Conservation (phyloP, 352 stramenopile genomes). For the Pythium graminicola region DNA sequence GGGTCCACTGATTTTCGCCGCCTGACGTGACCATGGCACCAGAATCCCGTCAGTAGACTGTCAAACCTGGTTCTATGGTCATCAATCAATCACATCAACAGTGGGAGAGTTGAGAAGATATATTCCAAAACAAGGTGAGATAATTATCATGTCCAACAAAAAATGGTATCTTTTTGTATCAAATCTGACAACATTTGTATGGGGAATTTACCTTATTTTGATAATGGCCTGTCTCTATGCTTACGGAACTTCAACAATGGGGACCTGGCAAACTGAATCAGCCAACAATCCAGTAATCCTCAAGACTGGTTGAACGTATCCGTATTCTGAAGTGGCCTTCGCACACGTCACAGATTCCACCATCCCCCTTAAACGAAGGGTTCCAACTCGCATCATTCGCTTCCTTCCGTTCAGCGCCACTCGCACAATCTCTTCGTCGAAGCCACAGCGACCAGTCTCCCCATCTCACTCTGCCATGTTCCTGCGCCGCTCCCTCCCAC, state of each 20-base stretch:
- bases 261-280: not conserved
- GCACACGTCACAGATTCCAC: not conserved
- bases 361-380: not conserved
- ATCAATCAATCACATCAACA: too few relatives aligned
- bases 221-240: not conserved
- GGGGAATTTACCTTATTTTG: slow-evolving; percentile 4
- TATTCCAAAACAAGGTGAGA: too few relatives aligned
- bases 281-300: not conserved
- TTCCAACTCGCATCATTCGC: slow-evolving; percentile 9
- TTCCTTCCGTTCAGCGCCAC: too few relatives aligned
- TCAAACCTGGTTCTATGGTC: too few relatives aligned
- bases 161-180: too few relatives aligned
- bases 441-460: not conserved
- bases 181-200: not conserved
- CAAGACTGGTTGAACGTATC: too few relatives aligned
- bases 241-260: not conserved
- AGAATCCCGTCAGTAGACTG: too few relatives aligned
- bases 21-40: too few relatives aligned
- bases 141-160: too few relatives aligned
- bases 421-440: not conserved
- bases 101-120: too few relatives aligned
- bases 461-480: not conserved
- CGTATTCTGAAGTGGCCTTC: too few relatives aligned
- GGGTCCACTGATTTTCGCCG: too few relatives aligned
- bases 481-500: slow-evolving; percentile 3